These are phyloP conservation scores for Plantago major DNA, from an alignment of 257 asterid species.

Conservation along the genomic window DNA sequence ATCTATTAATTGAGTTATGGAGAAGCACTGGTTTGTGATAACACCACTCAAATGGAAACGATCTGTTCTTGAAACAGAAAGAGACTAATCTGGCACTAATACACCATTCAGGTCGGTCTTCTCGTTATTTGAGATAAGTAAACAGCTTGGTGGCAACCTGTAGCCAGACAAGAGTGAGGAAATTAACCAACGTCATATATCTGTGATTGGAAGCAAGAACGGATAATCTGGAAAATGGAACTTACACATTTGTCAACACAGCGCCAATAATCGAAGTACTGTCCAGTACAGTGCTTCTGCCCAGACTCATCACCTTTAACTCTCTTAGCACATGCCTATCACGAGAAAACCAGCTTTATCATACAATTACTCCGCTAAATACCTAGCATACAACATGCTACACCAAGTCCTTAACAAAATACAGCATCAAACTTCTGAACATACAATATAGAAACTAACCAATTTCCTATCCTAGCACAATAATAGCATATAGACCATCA, in stretches of 20 bases:
- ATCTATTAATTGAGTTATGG: conserved; percentile 5
- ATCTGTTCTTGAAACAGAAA: conserved; percentile 16
- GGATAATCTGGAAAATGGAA: neutral
- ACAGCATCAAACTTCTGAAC: neutral
- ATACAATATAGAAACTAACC: too few species aligned
- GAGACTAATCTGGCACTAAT: conserved; percentile 11
- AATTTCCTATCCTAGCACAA: too few species aligned
- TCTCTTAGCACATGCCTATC: conserved; percentile 61
- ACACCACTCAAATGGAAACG: conserved; percentile 14
- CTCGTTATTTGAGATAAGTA: conserved; percentile 34
- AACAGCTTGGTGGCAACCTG: conserved; percentile 50
- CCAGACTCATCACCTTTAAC: conserved; percentile 76
- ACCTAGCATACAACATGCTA: neutral
- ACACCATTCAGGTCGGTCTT: conserved; percentile 14
- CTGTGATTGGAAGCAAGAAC: neutral
- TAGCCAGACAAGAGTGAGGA: neutral
- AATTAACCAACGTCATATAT: neutral
- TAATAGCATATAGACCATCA: too few species aligned
- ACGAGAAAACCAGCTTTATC: neutral
- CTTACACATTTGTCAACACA: conserved; percentile 66
- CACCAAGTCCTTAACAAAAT: neutral
- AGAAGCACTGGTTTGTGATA: conserved; percentile 15
- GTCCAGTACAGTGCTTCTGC: conserved; percentile 81
- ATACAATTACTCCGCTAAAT: neutral
- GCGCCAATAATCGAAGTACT: conserved; percentile 79